phyloP scores from a whole-genome alignment of 2,329 filamentous ascomycete species.

The Stachybotrys chlorohalonatus region DNA sequence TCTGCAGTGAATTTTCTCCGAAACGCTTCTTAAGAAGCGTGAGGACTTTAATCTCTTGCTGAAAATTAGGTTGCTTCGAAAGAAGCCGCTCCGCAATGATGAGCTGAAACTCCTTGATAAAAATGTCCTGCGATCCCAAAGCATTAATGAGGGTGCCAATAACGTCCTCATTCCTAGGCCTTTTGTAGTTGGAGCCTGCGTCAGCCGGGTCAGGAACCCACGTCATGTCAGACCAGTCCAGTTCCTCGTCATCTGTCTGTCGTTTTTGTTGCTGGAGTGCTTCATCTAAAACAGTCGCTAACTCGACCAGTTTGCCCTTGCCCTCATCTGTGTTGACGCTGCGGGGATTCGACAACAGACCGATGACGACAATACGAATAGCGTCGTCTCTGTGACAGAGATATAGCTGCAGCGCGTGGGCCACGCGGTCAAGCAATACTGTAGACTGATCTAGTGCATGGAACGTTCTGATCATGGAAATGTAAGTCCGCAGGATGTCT shows the following conservation, averaged over 20 bases:
- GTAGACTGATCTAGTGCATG: constrained; percentile 68
- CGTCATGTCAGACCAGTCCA: constrained; percentile 86
- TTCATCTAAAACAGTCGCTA: constrained; percentile 58
- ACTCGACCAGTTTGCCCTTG: constrained; percentile 51
- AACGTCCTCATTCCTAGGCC: constrained; percentile 81
- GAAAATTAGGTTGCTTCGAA: constrained; percentile 57
- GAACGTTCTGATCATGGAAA: constrained; percentile 70
- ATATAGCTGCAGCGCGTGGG: constrained; percentile 65
- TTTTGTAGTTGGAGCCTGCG: constrained; percentile 84
- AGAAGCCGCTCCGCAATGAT: constrained; percentile 79
- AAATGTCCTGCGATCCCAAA: constrained; percentile 81
- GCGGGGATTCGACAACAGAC: constrained; percentile 55
- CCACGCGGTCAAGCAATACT: constrained; percentile 66
- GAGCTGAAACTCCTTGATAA: constrained; percentile 87
- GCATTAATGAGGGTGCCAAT: constrained; percentile 84
- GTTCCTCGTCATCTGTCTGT: constrained; percentile 54
- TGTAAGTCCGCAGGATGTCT: constrained; percentile 68
- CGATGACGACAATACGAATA: constrained; percentile 66
- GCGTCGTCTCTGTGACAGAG: constrained; percentile 70
- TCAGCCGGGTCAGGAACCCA: constrained; percentile 93
- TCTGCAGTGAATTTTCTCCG: constrained; percentile 76
- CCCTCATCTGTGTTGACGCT: constrained; percentile 38
- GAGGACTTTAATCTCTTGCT: constrained; percentile 74
- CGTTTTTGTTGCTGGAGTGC: constrained; percentile 43
- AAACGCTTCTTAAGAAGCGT: constrained; percentile 83